Conservation (phyloP, 306 rosid species). For the Neltuma alba region DNA sequence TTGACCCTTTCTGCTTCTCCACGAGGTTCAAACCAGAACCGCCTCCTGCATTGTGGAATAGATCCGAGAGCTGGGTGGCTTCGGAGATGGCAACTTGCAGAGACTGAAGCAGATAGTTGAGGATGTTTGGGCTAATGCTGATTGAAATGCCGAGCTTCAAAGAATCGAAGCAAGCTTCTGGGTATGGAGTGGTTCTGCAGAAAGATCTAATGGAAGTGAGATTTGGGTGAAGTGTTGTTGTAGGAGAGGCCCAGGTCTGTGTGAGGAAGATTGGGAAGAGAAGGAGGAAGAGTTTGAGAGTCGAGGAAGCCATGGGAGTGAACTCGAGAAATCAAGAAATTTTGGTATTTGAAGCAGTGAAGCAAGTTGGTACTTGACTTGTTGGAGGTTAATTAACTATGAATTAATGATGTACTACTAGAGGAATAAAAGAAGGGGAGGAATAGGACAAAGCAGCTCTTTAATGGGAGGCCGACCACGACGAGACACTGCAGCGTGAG, state of each 20-base stretch:
- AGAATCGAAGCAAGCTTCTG: constrained; percentile 61
- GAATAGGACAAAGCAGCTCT: not conserved
- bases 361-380: not conserved
- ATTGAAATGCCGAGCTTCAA: constrained; percentile 69
- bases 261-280: constrained; percentile 45
- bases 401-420: not conserved
- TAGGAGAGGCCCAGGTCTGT: not conserved
- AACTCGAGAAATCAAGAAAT: not conserved
- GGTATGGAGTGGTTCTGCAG: constrained; percentile 62
- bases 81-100: constrained; percentile 63
- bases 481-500: not conserved
- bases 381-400: not conserved
- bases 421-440: not conserved
- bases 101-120: constrained; percentile 59
- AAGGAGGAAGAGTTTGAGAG: constrained; percentile 40
- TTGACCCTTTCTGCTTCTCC: constrained; percentile 68
- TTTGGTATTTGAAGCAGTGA: not conserved
- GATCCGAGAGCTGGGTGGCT: constrained; percentile 60
- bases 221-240: constrained; percentile 36
- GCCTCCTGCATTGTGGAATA: constrained; percentile 43
- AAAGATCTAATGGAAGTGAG: constrained; percentile 54
- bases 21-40: constrained; percentile 36
- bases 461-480: not conserved
- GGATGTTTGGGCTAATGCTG: constrained; percentile 61
- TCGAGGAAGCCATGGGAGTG: constrained; percentile 55